Percentiles rank a stretch among this genome's conserved stretches.
Evolutionary conservation across 306 rosid genomes (phyloP).

Genomic region (Vigna radiata): DNA sequence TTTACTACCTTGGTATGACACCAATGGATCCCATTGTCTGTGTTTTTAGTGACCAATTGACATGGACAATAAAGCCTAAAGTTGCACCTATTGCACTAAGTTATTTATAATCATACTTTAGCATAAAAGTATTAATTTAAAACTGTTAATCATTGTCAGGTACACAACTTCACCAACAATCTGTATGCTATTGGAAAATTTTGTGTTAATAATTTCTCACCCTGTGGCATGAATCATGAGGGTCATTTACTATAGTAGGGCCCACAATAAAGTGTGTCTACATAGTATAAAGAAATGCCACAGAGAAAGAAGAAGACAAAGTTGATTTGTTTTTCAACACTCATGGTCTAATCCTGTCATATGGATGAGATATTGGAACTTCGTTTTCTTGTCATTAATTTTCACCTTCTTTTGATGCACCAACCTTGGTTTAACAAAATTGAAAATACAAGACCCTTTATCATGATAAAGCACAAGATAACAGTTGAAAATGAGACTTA

Average conservation of each 20-base stretch:
- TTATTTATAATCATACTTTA: background rate
- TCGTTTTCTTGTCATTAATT: constrained; percentile 12
- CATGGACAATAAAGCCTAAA: constrained; percentile 35
- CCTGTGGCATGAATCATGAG: constrained; percentile 37
- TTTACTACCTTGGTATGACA: constrained; percentile 28
- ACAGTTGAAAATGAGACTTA: too few species aligned
- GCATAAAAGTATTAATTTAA: background rate
- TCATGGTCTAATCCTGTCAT: background rate
- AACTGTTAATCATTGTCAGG: background rate
- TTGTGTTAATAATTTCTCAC: constrained; percentile 17
- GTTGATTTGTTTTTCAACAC: constrained; percentile 24
- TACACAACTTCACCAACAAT: background rate
- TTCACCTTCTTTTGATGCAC: constrained; percentile 12
- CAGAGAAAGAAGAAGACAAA: constrained; percentile 1
- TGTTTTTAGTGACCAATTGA: constrained; percentile 36
- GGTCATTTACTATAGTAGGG: constrained; percentile 17
- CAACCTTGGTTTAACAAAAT: background rate
- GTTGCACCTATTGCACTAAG: constrained; percentile 16
- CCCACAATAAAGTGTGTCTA: constrained; percentile 34
- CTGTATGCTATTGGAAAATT: constrained; percentile 18
- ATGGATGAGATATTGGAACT: constrained; percentile 7
- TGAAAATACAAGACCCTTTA: background rate
- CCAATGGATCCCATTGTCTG: constrained; percentile 44
- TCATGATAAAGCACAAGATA: background rate
- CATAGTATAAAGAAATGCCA: background rate